A percentile compares a stretch with the other conserved stretches of the same genome.
Conservation (phyloP, 176 grass and related monocot species). For the Stipa capillata region DNA sequence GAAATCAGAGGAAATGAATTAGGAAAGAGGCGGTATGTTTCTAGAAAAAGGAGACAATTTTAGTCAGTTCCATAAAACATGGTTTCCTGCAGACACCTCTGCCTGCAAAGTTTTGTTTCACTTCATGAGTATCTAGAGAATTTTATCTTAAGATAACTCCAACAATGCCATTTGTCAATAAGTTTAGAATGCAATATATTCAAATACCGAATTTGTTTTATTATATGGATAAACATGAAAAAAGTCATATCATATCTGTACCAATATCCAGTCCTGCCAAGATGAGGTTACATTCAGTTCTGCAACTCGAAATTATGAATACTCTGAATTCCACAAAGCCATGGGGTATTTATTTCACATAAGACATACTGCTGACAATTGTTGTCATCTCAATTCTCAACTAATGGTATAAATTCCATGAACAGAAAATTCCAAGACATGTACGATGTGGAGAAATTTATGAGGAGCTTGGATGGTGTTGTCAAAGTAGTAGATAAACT, state of each 20-base stretch:
- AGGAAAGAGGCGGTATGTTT: slow-evolving; percentile 64
- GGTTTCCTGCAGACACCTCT: not conserved
- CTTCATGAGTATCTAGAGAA: not conserved
- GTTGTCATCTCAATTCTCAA: not conserved
- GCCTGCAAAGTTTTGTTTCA: not conserved
- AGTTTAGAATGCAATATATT: not conserved
- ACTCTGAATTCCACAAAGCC: not conserved
- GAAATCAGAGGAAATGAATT: slow-evolving; percentile 78
- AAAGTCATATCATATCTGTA: not conserved
- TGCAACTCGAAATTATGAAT: not conserved
- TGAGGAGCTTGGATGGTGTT: slow-evolving; percentile 54
- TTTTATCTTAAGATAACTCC: not conserved
- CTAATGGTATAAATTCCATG: slow-evolving; percentile 10
- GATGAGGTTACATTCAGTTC: not conserved
- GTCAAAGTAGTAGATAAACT: slow-evolving; percentile 47
- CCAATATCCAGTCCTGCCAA: not conserved
- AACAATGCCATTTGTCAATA: not conserved
- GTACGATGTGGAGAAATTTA: slow-evolving; percentile 74
- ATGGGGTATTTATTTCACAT: not conserved
- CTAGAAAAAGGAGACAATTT: not conserved
- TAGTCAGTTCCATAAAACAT: not conserved
- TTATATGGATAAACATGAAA: not conserved
- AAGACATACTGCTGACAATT: not conserved
- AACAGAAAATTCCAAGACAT: slow-evolving; percentile 85
- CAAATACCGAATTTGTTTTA: not conserved